Conservation (phyloP, 768 basidiomycete genomes). For the Strobilomyces echinocephalus region DNA sequence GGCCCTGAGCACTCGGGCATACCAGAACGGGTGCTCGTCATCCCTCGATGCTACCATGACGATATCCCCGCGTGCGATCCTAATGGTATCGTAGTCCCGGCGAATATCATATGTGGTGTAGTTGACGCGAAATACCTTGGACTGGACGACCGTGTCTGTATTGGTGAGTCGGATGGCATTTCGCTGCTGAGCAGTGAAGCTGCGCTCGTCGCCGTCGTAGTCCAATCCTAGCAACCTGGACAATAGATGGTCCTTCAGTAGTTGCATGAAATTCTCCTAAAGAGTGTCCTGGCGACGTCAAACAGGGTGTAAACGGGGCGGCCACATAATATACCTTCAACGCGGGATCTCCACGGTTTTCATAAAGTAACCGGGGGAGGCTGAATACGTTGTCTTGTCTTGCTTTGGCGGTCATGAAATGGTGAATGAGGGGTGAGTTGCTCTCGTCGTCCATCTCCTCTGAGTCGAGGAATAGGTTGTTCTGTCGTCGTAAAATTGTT, state of each 20-base stretch:
- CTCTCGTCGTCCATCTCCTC: background rate
- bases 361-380: background rate
- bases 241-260: background rate
- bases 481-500: slow-evolving; percentile 1
- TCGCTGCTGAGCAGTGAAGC: slow-evolving; percentile 8
- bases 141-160: too few relatives aligned
- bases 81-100: too few relatives aligned
- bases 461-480: background rate
- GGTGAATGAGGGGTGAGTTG: background rate
- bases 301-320: background rate
- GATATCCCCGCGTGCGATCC: too few relatives aligned
- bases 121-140: too few relatives aligned
- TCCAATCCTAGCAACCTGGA: background rate
- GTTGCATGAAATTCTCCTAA: background rate
- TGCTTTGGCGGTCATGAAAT: background rate
- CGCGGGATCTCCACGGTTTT: slow-evolving; percentile 12
- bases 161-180: too few relatives aligned
- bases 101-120: too few relatives aligned
- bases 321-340: background rate
- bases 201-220: slow-evolving; percentile 5
- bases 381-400: background rate
- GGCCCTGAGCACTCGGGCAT: too few relatives aligned
- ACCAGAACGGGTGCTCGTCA: too few relatives aligned
- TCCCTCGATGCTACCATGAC: too few relatives aligned
- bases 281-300: background rate